Percentiles rank a stretch among this genome's conserved stretches.
phyloP scores from a whole-genome alignment of 2,329 filamentous ascomycete genomes.

The Alternaria alternata region DNA sequence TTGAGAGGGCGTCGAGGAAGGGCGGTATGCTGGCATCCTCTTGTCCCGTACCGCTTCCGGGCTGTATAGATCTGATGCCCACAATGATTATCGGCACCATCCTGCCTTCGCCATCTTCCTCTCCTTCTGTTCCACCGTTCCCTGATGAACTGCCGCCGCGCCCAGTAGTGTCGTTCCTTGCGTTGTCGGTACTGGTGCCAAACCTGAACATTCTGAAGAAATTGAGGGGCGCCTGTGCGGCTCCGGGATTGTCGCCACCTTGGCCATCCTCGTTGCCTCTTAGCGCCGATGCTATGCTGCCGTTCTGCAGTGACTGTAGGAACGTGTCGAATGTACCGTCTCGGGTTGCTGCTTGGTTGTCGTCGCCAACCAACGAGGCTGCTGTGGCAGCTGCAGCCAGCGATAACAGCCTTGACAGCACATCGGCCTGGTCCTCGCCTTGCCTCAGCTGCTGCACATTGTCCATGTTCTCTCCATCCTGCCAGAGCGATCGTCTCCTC shows the following conservation, averaged over 20 bases:
- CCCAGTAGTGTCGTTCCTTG: conserved; percentile 30
- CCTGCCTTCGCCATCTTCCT: conserved; percentile 59
- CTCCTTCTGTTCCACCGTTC: conserved; percentile 30
- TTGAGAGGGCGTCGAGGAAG: conserved; percentile 61
- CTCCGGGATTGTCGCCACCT: conserved; percentile 47
- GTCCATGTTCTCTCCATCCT: conserved; percentile 37
- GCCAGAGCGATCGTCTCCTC: conserved; percentile 60
- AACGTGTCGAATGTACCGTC: conserved; percentile 71
- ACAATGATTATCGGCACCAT: conserved; percentile 75
- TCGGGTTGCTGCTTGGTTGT: conserved; percentile 63
- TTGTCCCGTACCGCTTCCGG: conserved; percentile 56
- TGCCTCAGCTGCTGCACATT: conserved; percentile 52
- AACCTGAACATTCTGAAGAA: conserved; percentile 75
- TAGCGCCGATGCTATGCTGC: conserved; percentile 65
- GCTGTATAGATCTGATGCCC: conserved; percentile 71
- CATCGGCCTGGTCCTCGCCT: conserved; percentile 69
- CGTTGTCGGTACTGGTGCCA: conserved; percentile 57
- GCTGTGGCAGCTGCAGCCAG: conserved; percentile 71
- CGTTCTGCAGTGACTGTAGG: conserved; percentile 68
- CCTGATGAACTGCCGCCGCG: conserved; percentile 35
- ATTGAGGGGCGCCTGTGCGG: conserved; percentile 65
- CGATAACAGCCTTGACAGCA: conserved; percentile 68
- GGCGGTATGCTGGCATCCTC: conserved; percentile 56
- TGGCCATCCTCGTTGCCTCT: conserved; percentile 54
- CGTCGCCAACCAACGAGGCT: conserved; percentile 69